These are phyloP conservation scores for Vitis rupestris DNA, from an alignment of 164 flowering plant species.

Conservation along the genomic window DNA sequence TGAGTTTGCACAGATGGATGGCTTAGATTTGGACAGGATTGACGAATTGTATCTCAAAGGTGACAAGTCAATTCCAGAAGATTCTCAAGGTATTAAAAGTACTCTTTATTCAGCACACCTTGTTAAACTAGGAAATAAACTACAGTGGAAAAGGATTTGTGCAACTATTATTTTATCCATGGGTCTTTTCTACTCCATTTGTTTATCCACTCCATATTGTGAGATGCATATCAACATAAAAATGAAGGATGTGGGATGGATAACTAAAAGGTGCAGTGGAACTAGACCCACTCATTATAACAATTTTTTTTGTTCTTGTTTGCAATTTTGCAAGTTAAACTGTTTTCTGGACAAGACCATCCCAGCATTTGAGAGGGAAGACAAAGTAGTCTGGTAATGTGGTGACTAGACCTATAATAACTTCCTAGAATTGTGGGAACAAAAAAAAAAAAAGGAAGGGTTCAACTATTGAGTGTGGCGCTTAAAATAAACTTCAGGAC, in stretches of 20 bases:
- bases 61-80: constrained; percentile 22
- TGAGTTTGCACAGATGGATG: constrained; percentile 36
- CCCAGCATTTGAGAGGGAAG: neutral
- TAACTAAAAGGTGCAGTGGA: no score
- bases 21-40: constrained; percentile 28
- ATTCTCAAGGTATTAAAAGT: constrained; percentile 26
- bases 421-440: neutral
- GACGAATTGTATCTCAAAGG: constrained; percentile 47
- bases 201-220: no score
- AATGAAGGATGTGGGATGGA: no score
- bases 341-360: neutral
- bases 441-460: no score
- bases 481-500: no score
- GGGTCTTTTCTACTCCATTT: no score
- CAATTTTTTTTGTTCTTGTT: no score
- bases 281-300: neutral
- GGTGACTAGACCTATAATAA: neutral
- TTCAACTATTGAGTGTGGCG: no score
- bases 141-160: no score
- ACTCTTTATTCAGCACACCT: neutral
- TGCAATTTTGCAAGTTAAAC: neutral
- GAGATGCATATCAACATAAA: no score
- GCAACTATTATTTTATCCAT: no score
- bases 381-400: neutral
- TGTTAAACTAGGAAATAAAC: no score